These are phyloP conservation scores for Amaranthus palmeri DNA, from an alignment of 148 eudicot species.

Conservation along the genomic window DNA sequence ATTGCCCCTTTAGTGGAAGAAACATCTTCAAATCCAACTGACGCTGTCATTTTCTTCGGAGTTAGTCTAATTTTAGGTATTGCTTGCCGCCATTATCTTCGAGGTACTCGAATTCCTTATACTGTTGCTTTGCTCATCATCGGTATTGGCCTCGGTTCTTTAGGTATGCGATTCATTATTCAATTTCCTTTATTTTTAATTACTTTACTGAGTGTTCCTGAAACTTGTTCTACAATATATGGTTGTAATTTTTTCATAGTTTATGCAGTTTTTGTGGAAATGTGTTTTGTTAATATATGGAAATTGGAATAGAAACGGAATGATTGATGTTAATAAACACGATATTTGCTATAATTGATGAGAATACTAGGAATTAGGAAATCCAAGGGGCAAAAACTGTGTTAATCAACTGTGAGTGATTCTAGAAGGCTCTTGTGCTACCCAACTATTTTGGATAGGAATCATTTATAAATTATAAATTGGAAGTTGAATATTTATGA, in stretches of 20 bases:
- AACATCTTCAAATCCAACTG: conserved; percentile 39
- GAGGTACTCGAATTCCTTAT: conserved; percentile 84
- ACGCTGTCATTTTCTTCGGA: conserved; percentile 82
- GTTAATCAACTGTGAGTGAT: too few species aligned
- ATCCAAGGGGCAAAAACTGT: too few species aligned
- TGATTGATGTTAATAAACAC: neutral
- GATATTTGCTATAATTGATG: too few species aligned
- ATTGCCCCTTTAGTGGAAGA: too few species aligned
- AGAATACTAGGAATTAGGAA: too few species aligned
- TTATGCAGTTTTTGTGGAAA: neutral
- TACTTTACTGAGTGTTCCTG: neutral
- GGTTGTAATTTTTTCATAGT: neutral
- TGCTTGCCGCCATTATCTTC: conserved; percentile 66
- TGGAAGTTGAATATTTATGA: too few species aligned
- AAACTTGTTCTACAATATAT: neutral
- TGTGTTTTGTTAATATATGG: neutral
- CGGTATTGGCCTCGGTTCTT: conserved; percentile 70
- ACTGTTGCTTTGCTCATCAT: conserved; percentile 80
- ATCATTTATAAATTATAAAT: too few species aligned
- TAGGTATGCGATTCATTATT: conserved; percentile 36
- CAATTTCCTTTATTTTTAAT: too few species aligned
- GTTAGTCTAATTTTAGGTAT: conserved; percentile 73
- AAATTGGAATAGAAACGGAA: neutral
- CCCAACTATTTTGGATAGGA: too few species aligned
- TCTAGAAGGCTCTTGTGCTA: too few species aligned